Conservation (phyloP, 2,329 filamentous ascomycete species). For the Colletotrichum liriopes region DNA sequence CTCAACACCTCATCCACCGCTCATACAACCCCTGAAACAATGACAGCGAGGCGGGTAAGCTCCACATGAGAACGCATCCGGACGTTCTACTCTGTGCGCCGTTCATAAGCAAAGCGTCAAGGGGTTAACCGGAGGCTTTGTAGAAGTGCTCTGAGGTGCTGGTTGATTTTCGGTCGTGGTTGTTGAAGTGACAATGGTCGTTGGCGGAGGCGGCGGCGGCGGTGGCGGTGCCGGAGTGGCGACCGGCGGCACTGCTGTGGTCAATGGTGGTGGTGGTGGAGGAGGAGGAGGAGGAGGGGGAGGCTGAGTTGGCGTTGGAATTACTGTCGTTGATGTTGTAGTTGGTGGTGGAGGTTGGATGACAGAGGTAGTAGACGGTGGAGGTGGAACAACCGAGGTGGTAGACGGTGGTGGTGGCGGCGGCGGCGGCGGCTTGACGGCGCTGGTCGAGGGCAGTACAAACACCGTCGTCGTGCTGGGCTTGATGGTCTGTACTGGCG, state of each 20-base stretch:
- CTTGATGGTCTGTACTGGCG: constrained; percentile 9
- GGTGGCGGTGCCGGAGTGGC: constrained; percentile 4
- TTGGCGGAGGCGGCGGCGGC: not conserved
- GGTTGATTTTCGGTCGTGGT: not conserved
- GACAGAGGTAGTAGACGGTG: constrained; percentile 2
- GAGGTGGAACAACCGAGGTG: not conserved
- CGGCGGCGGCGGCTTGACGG: not conserved
- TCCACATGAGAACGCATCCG: not conserved
- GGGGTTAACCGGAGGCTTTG: constrained; percentile 27
- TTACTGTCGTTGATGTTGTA: constrained; percentile 1
- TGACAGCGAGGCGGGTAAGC: not conserved
- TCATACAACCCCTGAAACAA: not conserved
- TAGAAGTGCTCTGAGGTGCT: constrained; percentile 11
- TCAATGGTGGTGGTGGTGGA: not conserved
- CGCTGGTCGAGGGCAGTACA: constrained; percentile 15
- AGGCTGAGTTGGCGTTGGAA: constrained; percentile 14
- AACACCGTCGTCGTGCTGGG: constrained; percentile 15
- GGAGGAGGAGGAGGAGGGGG: constrained; percentile 13
- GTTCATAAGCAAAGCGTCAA: constrained; percentile 36
- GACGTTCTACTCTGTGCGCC: not conserved
- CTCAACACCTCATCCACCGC: not conserved
- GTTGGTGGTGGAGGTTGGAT: not conserved
- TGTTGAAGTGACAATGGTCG: not conserved
- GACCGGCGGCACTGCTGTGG: constrained; percentile 6
- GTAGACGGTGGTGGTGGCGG: not conserved